Evolutionary conservation across 768 basidiomycete species (phyloP), one percentile per base, ranked within the genome.

Genomic region (Lactarius indigo): DNA sequence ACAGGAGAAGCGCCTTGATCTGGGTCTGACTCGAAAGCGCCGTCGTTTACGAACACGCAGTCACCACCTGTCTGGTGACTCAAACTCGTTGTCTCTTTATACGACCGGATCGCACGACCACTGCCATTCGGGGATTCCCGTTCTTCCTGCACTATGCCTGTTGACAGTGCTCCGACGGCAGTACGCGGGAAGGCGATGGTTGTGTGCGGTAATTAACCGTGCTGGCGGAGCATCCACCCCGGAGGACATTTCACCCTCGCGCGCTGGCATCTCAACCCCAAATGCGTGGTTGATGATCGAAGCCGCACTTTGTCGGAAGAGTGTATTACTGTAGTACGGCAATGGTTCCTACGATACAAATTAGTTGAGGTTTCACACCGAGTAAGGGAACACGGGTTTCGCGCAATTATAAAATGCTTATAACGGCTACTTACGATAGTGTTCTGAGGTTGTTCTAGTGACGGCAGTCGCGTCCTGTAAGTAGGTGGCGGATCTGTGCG

Each of bases 391-490:
- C 4, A 12, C 4, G 7, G 26, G 30, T 55, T n/a, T n/a, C 23
- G n/a, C 20, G 20, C 10, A 18, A 23, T 31, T 10, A 33, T 42
- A 55, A 39, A 13, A 26, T 41, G 35, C n/a, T 17, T 17, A 1
- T 44, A 13, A 3, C 41, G 26, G 23, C 31, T 47, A 66, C 56
- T 62, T 57, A 66, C 65, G 17, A n/a, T 41, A 42, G 9, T 59
- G 23, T 33, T 61, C 37, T 37, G 61, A 6, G 56, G 61, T 26
- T 59, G 47, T 35, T 54, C 61, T 23, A 63, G 61, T 26, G 65
- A 66, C 18, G 61, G 31, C 8, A 57, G 57, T 59, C 65, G 56
- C 8, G 65, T 63, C n/a, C 61, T 63, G 50, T 66, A 66, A 35
- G 65, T 17, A 33, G 65, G 65, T 10, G 65, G 65, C 9, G 61